Conservation (phyloP, 1,284 basidiomycete genomes). For the Malassezia psittaci region DNA sequence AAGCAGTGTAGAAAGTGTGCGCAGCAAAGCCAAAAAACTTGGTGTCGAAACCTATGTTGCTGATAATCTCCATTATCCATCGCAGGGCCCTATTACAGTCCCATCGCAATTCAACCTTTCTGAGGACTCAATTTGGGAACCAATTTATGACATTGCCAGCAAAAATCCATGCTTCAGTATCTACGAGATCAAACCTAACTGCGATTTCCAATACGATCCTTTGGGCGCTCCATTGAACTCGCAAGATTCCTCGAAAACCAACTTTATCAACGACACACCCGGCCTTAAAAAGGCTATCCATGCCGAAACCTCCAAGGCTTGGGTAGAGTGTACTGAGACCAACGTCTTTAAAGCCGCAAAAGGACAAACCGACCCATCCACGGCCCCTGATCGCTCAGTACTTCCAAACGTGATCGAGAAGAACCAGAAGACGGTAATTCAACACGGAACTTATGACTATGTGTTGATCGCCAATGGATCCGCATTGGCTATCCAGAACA, state of each 20-base stretch:
- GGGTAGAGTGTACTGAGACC: constrained; percentile 23
- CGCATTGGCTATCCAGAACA: constrained; percentile 37
- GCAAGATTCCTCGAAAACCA: constrained; percentile 8
- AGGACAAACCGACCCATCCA: background rate
- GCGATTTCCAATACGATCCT: constrained; percentile 10
- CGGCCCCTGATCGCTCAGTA: constrained; percentile 18
- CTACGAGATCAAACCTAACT: constrained; percentile 10
- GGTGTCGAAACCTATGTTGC: constrained; percentile 28
- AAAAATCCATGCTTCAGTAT: constrained; percentile 5
- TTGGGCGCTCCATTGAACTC: constrained; percentile 20
- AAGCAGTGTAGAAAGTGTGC: constrained; percentile 19
- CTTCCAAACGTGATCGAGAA: constrained; percentile 32
- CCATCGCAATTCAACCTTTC: background rate
- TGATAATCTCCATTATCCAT: constrained; percentile 36
- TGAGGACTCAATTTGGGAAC: background rate
- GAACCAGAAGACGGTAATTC: constrained; percentile 27
- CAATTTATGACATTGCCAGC: background rate
- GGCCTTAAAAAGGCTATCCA: constrained; percentile 38
- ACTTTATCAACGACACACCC: constrained; percentile 26
- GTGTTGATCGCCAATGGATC: constrained; percentile 34
- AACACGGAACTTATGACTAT: constrained; percentile 35
- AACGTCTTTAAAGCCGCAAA: constrained; percentile 21
- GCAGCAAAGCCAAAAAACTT: constrained; percentile 15
- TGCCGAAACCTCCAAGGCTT: constrained; percentile 20
- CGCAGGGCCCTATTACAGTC: constrained; percentile 19